Base-by-base conservation (phyloP, 1,284 basidiomycete genomes). In the Microbotryomycetes sp. region DNA sequence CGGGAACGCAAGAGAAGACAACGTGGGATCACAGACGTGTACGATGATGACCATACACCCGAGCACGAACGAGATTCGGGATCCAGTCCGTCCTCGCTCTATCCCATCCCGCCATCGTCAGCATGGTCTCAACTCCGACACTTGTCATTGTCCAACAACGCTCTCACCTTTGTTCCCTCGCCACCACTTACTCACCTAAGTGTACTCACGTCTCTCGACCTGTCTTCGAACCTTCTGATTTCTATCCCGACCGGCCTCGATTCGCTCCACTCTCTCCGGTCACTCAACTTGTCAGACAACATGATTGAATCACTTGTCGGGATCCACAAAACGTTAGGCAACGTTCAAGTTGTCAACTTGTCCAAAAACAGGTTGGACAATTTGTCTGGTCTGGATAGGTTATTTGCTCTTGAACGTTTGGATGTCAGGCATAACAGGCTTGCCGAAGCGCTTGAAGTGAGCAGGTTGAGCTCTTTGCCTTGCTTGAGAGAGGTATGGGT, bases 281-380 rank as follows among this genome's bases (percentile, higher is more conserved):
- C 87, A 30, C 85, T 98, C 71, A 94, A 96, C 76, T 82, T 98
- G 21, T 82, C 88, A 18, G 87, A 92, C 76, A 97, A 98, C 78
- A 88, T 97, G 82, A 92, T 98, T 68, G 91, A 94, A 71, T 93
- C 92, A 5, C 87, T 97, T 18, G 81, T 93, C 3, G 89, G 88
- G 28, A 91, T 93, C 54, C 88, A 90, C 71, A 82, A 82, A 35
- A 66, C 60, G 2, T 81, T 94, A n/a, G 88, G 89, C 3, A 85
- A 86, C 64, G 80, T 93, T 45, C 79, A 85, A 23, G 79, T 80
- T 5, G 78, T 96, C 69, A 90, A 91, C 73, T 80, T 96, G 18
- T 81, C 88, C 0, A 79, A 80, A 58, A 98, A 98, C 73, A 85
- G 94, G 2, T 83, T 97, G 52, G 90, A 94, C 72, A 92, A 89